These are phyloP conservation scores for Beverwykella pulmonaria DNA, from an alignment of 495 filamentous ascomycete species.

Conservation along the genomic window DNA sequence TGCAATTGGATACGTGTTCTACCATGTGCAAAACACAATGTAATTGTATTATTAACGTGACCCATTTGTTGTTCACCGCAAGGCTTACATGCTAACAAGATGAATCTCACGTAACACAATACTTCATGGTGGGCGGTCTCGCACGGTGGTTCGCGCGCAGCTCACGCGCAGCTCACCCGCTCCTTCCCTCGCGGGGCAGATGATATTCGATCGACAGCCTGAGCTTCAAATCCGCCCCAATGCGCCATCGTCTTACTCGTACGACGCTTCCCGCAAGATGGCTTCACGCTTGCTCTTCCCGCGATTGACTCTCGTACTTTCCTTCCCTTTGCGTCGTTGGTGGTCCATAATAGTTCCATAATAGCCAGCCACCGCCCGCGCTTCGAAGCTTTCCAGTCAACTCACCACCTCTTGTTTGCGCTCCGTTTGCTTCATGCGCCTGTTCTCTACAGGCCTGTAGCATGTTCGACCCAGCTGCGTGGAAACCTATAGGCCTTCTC, in stretches of 20 bases:
- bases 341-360: not conserved
- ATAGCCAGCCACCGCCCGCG: not conserved
- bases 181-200: not conserved
- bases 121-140: not conserved
- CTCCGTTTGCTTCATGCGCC: not conserved
- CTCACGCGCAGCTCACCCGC: not conserved
- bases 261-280: not conserved
- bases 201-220: not conserved
- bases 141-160: not conserved
- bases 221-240: not conserved
- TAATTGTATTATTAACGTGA: no score
- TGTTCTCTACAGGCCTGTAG: not conserved
- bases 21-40: no score
- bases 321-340: not conserved
- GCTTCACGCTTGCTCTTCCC: not conserved
- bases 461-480: not conserved
- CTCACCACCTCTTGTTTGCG: not conserved
- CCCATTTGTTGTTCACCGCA: no score
- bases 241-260: not conserved
- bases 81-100: no score
- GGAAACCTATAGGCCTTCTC: not conserved
- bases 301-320: not conserved
- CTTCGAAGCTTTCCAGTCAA: not conserved
- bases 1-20: no score
- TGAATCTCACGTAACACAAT: no score